Evolutionary conservation across 768 basidiomycete species (phyloP).

Genomic region (Pleurotus giganteus): DNA sequence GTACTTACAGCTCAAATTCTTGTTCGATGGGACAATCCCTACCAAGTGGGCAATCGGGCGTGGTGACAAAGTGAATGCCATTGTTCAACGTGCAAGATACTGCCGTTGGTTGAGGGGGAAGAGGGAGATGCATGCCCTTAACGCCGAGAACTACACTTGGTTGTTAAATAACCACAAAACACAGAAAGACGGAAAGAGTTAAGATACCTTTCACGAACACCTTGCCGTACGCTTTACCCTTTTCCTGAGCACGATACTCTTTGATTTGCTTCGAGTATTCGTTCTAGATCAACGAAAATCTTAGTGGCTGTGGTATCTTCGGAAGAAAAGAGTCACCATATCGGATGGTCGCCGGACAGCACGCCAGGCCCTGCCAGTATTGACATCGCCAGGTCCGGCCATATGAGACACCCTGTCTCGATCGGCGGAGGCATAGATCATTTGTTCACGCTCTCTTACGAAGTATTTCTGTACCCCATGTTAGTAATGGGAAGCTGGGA

Average conservation of each 20-base stretch:
- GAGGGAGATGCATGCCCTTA: constrained; percentile 69
- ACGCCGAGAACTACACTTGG: constrained; percentile 64
- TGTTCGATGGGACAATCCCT: constrained; percentile 70
- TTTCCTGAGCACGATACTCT: constrained; percentile 75
- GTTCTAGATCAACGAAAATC: constrained; percentile 52
- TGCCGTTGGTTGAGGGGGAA: constrained; percentile 72
- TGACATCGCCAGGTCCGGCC: constrained; percentile 76
- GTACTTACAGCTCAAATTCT: constrained; percentile 84
- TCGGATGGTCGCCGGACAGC: constrained; percentile 88
- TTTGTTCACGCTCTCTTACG: constrained; percentile 71
- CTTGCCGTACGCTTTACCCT: constrained; percentile 85
- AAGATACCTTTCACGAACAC: constrained; percentile 87
- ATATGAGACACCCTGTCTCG: constrained; percentile 70
- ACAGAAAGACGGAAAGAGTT: neutral
- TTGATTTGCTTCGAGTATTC: constrained; percentile 91
- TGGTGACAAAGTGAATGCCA: constrained; percentile 94
- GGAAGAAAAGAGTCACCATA: constrained; percentile 59
- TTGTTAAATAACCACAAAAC: constrained; percentile 10
- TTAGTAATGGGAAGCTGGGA: constrained; percentile 11
- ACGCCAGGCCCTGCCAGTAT: constrained; percentile 83
- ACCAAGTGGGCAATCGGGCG: constrained; percentile 68
- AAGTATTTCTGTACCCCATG: constrained; percentile 63
- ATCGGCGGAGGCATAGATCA: constrained; percentile 84
- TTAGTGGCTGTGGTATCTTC: constrained; percentile 10
- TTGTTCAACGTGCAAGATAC: constrained; percentile 92